Evolutionary conservation across 2,329 filamentous ascomycete genomes (phyloP), one percentile per base, ranked within the genome.

Genomic region (Paracorniculantispora psalliotae): DNA sequence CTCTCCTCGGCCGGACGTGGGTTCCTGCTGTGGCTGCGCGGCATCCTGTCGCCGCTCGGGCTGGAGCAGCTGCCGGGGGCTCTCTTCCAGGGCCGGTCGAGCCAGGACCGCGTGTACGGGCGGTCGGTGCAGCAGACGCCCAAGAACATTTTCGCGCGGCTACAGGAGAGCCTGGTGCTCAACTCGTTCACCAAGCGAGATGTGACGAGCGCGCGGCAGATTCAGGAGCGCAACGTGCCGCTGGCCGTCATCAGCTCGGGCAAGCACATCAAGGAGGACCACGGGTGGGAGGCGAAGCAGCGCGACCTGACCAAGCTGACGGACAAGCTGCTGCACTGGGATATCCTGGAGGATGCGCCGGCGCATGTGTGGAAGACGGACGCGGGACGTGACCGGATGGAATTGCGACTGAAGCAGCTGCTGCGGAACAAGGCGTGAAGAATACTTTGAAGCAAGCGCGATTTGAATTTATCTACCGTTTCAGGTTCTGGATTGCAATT

Each of bases 121-220:
- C 82, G 85, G 47, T 85, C 86, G 5, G 85, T 91, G 0, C 88
- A 91, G 68, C 91, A 96, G 72, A 81, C 81, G 25, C 90, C 90
- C 62, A 96, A 92, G 71, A 88, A 84, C 71, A 88, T 97, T 72
- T 96, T 96, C 71, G 89, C 92, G 4, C 90, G 92, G 73, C 79
- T 99, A 59, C 94, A 99, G 74, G 94, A 99, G 76, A 93, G 88
- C 64, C 80, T 97, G 1, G 91, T 97, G 33, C 92, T 92, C 0
- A 83, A 87, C 64, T 91, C 90, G 1, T 84, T 97, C 65, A 91
- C 91, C 15, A 88, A 87, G 71, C 90, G 90, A 35, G 94, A 99
- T 68, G 86, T 96, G 19, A 78, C 81, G 47, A 89, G 87, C 61
- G 91, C 91, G 60, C 81, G 89, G 23, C 86, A 87, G 49, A 94